phyloP scores from a whole-genome alignment of 176 grass and related monocot genomes.

The Eleusine indica region DNA sequence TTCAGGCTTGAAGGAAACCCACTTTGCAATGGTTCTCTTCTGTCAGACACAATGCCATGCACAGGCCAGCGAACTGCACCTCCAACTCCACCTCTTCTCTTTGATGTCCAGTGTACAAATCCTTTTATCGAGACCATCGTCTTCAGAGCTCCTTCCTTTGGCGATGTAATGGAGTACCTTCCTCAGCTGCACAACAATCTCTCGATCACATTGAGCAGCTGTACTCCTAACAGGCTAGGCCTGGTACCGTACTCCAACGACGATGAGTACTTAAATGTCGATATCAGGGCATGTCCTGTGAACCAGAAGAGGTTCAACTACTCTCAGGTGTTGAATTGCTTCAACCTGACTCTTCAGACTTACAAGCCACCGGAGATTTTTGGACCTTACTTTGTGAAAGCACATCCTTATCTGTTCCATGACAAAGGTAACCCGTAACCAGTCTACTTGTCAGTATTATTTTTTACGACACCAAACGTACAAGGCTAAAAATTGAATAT shows the following conservation, averaged over 20 bases:
- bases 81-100: background rate
- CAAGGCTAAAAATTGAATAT: slow-evolving; percentile 16
- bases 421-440: slow-evolving; percentile 33
- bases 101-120: slow-evolving; percentile 39
- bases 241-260: slow-evolving; percentile 15
- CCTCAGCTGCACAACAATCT: background rate
- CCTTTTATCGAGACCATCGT: slow-evolving; percentile 62
- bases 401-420: slow-evolving; percentile 39
- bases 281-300: slow-evolving; percentile 52
- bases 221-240: slow-evolving; percentile 14
- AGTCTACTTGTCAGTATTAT: background rate
- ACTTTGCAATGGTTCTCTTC: slow-evolving; percentile 44
- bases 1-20: slow-evolving; percentile 67
- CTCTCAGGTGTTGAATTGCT: slow-evolving; percentile 51
- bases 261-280: slow-evolving; percentile 38
- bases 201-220: background rate
- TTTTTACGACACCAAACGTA: background rate
- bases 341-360: slow-evolving; percentile 53
- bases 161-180: slow-evolving; percentile 1
- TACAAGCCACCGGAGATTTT: slow-evolving; percentile 41
- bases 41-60: slow-evolving; percentile 50
- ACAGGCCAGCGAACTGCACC: background rate
- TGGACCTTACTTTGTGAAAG: slow-evolving; percentile 62
- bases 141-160: slow-evolving; percentile 71
- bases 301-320: slow-evolving; percentile 50